Evolutionary conservation across 176 grass and related monocot species (phyloP).

Genomic region (Coix lacrymajobi): DNA sequence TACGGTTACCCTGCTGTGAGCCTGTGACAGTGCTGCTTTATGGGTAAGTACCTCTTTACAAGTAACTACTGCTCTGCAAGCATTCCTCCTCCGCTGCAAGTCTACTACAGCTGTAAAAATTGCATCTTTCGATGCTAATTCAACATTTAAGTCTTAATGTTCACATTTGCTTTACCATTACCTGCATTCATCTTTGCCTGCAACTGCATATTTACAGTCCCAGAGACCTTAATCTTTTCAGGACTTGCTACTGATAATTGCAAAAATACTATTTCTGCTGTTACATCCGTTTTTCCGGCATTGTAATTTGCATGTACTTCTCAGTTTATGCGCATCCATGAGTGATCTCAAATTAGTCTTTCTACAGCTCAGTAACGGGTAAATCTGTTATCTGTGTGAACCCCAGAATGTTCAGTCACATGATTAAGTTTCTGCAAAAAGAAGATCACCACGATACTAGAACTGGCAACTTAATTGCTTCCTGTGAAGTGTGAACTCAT

Average conservation of each 20-base stretch:
- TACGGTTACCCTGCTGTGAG: background rate
- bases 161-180: background rate
- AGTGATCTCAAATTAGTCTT: slow-evolving; percentile 6
- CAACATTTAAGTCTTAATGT: background rate
- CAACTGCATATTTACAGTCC: background rate
- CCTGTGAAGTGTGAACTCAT: slow-evolving; percentile 37
- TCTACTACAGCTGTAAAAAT: slow-evolving; percentile 16
- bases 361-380: background rate
- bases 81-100: background rate
- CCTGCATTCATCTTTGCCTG: background rate
- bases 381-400: background rate
- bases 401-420: slow-evolving; percentile 39
- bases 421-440: slow-evolving; percentile 12
- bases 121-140: background rate
- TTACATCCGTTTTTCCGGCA: background rate
- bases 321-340: background rate
- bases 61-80: background rate
- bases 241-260: background rate
- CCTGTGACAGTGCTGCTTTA: background rate
- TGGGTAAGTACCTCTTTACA: background rate
- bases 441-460: background rate
- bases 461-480: slow-evolving; percentile 30
- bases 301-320: background rate
- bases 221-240: background rate
- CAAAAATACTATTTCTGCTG: background rate